These are phyloP conservation scores for Coriolopsis trogii DNA, from an alignment of 1,284 basidiomycete species.

Conservation along the genomic window DNA sequence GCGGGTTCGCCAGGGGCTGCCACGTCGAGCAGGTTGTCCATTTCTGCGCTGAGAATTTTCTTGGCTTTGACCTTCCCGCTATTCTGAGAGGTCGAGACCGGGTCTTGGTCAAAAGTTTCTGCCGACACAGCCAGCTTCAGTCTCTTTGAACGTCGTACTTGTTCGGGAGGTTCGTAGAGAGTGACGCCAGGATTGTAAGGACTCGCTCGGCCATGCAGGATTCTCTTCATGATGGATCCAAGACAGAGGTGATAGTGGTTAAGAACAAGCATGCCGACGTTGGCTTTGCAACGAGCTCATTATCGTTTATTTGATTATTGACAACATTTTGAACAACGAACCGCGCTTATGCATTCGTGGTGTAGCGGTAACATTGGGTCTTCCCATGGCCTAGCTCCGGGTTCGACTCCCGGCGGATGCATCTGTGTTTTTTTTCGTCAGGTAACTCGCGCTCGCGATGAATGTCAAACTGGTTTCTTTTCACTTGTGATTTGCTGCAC, in stretches of 20 bases:
- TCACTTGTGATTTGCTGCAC: too few species aligned
- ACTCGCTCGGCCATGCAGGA: conserved; percentile 8
- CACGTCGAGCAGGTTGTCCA: too few species aligned
- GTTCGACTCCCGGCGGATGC: conserved; percentile 61
- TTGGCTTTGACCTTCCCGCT: background rate
- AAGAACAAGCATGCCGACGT: too few species aligned
- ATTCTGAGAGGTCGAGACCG: too few species aligned
- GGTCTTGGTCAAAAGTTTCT: too few species aligned
- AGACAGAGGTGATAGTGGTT: background rate
- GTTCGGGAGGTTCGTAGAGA: conserved; percentile 9
- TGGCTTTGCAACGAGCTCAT: too few species aligned
- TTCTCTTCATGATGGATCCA: conserved; percentile 17
- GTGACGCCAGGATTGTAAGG: conserved; percentile 20
- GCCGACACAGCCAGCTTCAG: too few species aligned
- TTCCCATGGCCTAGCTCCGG: conserved; percentile 57
- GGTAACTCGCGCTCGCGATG: too few species aligned
- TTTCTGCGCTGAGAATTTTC: too few species aligned
- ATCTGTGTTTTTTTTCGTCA: conserved; percentile 13
- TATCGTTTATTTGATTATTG: background rate
- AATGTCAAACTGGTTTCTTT: too few species aligned
- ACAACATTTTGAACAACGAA: background rate
- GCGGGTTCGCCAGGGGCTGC: too few species aligned
- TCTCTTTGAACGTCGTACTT: conserved; percentile 14
- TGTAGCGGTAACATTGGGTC: conserved; percentile 46
- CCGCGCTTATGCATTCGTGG: conserved; percentile 27